These are phyloP conservation scores for Ophiocordyceps camponoti-floridani DNA, from an alignment of 2,329 filamentous ascomycete genomes.

Conservation along the genomic window DNA sequence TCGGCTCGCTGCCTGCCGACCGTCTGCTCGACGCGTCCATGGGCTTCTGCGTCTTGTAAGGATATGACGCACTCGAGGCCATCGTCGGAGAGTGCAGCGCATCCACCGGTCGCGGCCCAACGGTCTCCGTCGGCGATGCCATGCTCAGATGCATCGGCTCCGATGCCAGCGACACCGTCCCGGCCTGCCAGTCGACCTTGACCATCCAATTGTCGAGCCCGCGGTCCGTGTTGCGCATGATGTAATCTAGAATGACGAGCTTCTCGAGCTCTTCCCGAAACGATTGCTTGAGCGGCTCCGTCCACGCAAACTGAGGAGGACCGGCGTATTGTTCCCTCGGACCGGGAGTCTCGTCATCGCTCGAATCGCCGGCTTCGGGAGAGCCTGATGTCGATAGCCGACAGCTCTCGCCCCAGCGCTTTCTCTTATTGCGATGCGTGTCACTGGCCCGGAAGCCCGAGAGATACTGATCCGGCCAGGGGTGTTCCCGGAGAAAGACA, in stretches of 20 bases:
- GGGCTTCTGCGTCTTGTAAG: conserved; percentile 63
- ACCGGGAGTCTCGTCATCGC: conserved; percentile 34
- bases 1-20: conserved; percentile 28
- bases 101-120: conserved; percentile 44
- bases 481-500: conserved; percentile 82
- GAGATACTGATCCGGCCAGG: conserved; percentile 84
- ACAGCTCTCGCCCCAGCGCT: conserved; percentile 67
- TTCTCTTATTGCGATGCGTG: conserved; percentile 48
- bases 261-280: conserved; percentile 95
- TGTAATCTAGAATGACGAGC: conserved; percentile 91
- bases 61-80: conserved; percentile 31
- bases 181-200: conserved; percentile 71
- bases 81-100: conserved; percentile 15
- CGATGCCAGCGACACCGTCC: conserved; percentile 70
- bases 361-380: conserved; percentile 45
- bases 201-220: conserved; percentile 99
- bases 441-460: conserved; percentile 52
- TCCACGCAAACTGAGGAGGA: conserved; percentile 60
- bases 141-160: conserved; percentile 56
- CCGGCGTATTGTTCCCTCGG: conserved; percentile 29
- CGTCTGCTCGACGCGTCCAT: conserved; percentile 56
- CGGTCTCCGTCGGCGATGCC: conserved; percentile 25
- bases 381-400: conserved; percentile 36
- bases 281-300: conserved; percentile 68
- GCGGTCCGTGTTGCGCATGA: conserved; percentile 96